Evolutionary conservation across 1,284 basidiomycete species (phyloP).

Genomic region (Cutaneotrichosporon sp.): DNA sequence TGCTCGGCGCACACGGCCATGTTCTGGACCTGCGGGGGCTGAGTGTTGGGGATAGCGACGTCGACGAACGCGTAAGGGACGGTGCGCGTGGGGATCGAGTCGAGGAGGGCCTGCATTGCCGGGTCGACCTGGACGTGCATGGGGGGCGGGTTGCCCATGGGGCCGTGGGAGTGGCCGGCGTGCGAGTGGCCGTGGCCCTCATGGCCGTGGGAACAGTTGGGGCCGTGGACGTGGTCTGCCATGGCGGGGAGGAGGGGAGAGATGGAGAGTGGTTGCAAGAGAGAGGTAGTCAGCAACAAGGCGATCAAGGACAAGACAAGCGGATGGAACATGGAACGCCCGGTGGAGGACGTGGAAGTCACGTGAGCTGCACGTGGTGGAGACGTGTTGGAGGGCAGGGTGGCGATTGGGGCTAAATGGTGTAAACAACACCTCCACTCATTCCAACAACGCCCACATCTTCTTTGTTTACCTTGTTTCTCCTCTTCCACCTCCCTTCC

Average conservation of each 20-base stretch:
- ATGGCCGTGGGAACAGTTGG: constrained; percentile 20
- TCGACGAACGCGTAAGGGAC: constrained; percentile 38
- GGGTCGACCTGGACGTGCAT: constrained; percentile 40
- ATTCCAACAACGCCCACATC: neutral
- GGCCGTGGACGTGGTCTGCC: constrained; percentile 15
- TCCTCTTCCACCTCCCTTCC: constrained; percentile 5
- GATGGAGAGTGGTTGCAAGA: neutral
- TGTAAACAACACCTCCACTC: constrained; percentile 12
- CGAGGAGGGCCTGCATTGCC: constrained; percentile 43
- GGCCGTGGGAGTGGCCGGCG: constrained; percentile 8
- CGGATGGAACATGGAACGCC: neutral
- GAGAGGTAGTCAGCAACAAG: too few relatives aligned
- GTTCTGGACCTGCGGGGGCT: constrained; percentile 35
- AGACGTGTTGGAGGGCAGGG: too few relatives aligned
- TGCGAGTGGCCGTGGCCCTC: constrained; percentile 24
- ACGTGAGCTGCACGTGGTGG: neutral
- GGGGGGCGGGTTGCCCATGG: constrained; percentile 14
- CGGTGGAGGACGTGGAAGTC: neutral
- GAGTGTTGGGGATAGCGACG: constrained; percentile 31
- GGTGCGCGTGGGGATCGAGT: constrained; percentile 40
- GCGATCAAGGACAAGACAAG: too few relatives aligned
- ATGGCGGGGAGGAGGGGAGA: constrained; percentile 1
- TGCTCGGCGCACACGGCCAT: constrained; percentile 63
- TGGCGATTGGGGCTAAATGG: neutral
- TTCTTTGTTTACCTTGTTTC: neutral